Evolutionary conservation across 2,329 filamentous ascomycete species (phyloP).

Genomic region (Aureobasidium namibiae): DNA sequence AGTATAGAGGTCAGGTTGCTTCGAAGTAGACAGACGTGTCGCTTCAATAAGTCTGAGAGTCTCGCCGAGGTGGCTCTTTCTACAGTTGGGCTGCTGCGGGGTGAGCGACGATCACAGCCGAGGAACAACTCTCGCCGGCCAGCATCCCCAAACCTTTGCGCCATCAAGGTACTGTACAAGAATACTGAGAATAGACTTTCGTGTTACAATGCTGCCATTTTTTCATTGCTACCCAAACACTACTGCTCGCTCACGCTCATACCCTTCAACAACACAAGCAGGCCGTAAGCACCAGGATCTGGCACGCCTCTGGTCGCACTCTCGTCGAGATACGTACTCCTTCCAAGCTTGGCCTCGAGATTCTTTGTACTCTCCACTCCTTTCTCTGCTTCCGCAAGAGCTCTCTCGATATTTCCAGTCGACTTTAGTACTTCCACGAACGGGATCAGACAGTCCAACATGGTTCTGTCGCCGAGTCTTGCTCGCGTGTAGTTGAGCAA

Average conservation of each 20-base stretch:
- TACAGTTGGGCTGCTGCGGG: not conserved
- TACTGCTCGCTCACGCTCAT: slow-evolving; percentile 17
- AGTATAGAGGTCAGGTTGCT: not conserved
- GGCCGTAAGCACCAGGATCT: slow-evolving; percentile 30
- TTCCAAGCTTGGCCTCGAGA: slow-evolving; percentile 27
- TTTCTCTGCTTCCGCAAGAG: slow-evolving; percentile 20
- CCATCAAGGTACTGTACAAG: not conserved
- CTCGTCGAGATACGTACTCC: slow-evolving; percentile 29
- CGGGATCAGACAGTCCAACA: slow-evolving; percentile 30
- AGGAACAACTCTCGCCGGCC: not conserved
- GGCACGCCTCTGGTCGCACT: slow-evolving; percentile 28
- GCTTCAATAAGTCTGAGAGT: not conserved
- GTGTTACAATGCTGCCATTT: not conserved
- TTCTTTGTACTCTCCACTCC: slow-evolving; percentile 28
- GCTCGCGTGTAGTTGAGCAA: slow-evolving; percentile 28
- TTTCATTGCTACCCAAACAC: not conserved
- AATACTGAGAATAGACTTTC: not conserved
- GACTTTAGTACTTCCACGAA: slow-evolving; percentile 23
- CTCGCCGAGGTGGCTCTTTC: not conserved
- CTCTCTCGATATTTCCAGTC: slow-evolving; percentile 18
- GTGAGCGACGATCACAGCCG: slow-evolving; percentile 5
- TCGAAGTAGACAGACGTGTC: not conserved
- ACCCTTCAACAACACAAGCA: slow-evolving; percentile 28
- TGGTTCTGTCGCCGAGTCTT: slow-evolving; percentile 26
- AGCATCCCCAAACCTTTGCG: not conserved